Evolutionary conservation across 306 rosid genomes (phyloP), one percentile per base, ranked within the genome.

Genomic region (Geum urbanum): DNA sequence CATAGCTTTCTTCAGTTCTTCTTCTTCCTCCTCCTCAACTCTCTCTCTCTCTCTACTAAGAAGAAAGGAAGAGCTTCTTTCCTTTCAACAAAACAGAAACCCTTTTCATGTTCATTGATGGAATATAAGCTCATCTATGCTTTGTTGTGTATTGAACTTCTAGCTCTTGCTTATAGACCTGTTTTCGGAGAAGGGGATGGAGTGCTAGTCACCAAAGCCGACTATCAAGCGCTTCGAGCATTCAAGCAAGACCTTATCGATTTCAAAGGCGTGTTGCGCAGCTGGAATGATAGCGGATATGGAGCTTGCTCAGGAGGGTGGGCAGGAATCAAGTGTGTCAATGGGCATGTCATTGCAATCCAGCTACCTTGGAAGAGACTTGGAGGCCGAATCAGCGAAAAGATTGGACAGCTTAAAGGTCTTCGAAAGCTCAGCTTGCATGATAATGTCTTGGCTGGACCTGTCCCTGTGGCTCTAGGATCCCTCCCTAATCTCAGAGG

Each of bases 351-450:
- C 40, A 83, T 94, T 60, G 96, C 88, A 6, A 86, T 94, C 63
- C 99, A 94, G 76, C 91, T 94, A 79, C 99, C 99, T 39, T 94
- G 97, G 97, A 91, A 72, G 76, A 89, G 89, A 16, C 83, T 94
- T 3, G 91, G 92, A 1, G 99, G 99, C 0, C n/a, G 75, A 51
- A 91, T 94, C 76, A 88, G 97, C 0, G 88, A 91, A 76, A 84
- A 83, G 71, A 88, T 94, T 52, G 95, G 96, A 9, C 86, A 83
- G 48, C 96, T 94, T 71, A 95, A 73, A 75, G 74, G 85, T 18
- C 92, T 94, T 48, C 75, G 96, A 71, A 91, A 86, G 83, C 77
- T 94, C 4, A 91, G 89, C 75, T 87, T 94, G 37, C 99, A 94
- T 50, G 92, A 91, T 70, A 94, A 94, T 64, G 65, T 58, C 20